phyloP scores from a whole-genome alignment of 352 stramenopile genomes.

The Pythium rhizo-oryzae region DNA sequence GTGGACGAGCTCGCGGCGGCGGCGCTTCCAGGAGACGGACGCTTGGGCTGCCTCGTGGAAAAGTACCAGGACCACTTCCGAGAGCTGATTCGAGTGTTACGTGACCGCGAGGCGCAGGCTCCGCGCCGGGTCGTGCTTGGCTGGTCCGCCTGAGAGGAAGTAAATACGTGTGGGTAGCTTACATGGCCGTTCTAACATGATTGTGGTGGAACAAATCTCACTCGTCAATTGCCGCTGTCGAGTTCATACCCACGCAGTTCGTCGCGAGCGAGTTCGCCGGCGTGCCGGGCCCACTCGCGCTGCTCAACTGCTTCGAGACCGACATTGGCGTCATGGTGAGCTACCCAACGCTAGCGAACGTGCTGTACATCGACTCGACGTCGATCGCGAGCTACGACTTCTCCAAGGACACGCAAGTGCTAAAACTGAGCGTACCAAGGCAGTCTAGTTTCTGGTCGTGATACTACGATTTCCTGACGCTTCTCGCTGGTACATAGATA shows the following conservation, averaged over 20 bases:
- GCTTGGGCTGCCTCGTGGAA: background rate
- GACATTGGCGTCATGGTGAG: conserved; percentile 2
- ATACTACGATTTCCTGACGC: background rate
- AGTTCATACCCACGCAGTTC: background rate
- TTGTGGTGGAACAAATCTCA: too few species aligned
- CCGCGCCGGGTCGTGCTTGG: background rate
- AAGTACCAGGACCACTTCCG: conserved; percentile 12
- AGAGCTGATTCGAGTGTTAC: background rate
- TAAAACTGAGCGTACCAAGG: background rate
- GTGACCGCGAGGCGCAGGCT: background rate
- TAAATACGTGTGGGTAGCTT: too few species aligned
- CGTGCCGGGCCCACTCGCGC: background rate
- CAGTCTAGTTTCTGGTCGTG: background rate
- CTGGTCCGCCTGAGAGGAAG: conserved; percentile 6
- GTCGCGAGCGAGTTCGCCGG: background rate
- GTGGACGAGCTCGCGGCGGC: conserved; percentile 1
- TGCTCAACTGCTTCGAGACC: conserved; percentile 9
- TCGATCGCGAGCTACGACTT: conserved; percentile 4
- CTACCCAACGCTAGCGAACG: conserved; percentile 2
- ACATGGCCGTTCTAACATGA: too few species aligned
- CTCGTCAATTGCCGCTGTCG: too few species aligned
- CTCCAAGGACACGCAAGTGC: background rate
- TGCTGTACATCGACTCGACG: conserved; percentile 7
- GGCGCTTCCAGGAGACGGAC: background rate
- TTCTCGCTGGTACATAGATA: background rate